These are phyloP conservation scores for Morella rubra DNA, from an alignment of 306 rosid genomes.

Conservation along the genomic window DNA sequence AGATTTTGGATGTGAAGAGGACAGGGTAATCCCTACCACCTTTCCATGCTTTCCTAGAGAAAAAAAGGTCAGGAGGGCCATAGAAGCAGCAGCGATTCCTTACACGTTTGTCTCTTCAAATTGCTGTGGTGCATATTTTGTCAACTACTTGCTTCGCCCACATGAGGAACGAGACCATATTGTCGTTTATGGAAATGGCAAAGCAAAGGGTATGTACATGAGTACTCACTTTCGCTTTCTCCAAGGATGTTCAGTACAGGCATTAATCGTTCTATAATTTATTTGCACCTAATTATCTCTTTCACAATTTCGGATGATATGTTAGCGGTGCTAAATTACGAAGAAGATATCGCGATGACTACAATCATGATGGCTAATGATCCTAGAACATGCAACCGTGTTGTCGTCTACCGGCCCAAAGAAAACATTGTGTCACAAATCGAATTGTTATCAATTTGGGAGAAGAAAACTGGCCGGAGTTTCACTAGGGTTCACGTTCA, in stretches of 20 bases:
- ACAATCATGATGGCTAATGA: conserved; percentile 50
- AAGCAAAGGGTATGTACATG: conserved; percentile 32
- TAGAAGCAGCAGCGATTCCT: conserved; percentile 40
- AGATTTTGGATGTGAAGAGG: conserved; percentile 44
- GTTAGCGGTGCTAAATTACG: conserved; percentile 43
- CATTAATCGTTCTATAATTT: not conserved
- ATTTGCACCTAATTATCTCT: not conserved
- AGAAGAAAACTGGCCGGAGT: conserved; percentile 27
- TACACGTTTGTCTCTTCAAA: conserved; percentile 44
- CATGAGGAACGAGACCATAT: not conserved
- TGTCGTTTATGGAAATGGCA: conserved; percentile 40
- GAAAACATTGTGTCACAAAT: conserved; percentile 41
- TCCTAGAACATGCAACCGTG: conserved; percentile 36
- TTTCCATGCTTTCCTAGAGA: conserved; percentile 29
- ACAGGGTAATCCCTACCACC: conserved; percentile 38
- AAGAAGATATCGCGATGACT: conserved; percentile 44
- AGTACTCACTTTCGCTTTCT: not conserved
- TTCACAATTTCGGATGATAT: not conserved
- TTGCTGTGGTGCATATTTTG: conserved; percentile 45
- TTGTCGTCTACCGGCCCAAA: conserved; percentile 28
- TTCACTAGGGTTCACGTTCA: conserved; percentile 17
- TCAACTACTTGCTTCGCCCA: conserved; percentile 40
- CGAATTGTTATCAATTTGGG: conserved; percentile 46
- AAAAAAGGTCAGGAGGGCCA: conserved; percentile 42
- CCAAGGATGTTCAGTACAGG: not conserved